phyloP scores from a whole-genome alignment of 352 stramenopile species.

The Phytophthora europaea region DNA sequence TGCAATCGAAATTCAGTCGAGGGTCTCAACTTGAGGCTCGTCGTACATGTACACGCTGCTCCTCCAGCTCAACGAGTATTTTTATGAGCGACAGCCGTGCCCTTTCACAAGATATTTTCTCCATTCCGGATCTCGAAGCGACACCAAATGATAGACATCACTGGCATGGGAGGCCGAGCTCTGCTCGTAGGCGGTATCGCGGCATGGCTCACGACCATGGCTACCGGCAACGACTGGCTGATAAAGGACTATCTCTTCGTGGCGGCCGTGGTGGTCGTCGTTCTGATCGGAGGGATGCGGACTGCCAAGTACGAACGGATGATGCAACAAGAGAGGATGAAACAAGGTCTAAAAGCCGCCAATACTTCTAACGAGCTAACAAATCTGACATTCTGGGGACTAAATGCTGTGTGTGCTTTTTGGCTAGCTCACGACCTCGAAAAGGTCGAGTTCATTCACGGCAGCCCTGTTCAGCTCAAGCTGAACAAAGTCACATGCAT shows the following conservation, averaged over 20 bases:
- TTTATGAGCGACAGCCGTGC: background rate
- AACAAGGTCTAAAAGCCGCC: slow-evolving; percentile 10
- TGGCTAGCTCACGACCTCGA: slow-evolving; percentile 48
- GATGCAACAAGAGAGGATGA: slow-evolving; percentile 36
- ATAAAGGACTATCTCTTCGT: slow-evolving; percentile 77
- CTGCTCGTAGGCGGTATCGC: slow-evolving; percentile 53
- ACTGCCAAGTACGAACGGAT: slow-evolving; percentile 67
- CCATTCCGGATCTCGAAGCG: slow-evolving; percentile 21
- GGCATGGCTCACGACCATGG: slow-evolving; percentile 65
- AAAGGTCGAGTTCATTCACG: slow-evolving; percentile 70
- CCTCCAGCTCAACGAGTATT: too few species aligned
- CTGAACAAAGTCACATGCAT: slow-evolving; percentile 74
- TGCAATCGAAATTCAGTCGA: background rate
- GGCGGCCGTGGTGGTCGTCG: slow-evolving; percentile 55
- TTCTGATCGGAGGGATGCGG: slow-evolving; percentile 64
- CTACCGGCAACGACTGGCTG: slow-evolving; percentile 50
- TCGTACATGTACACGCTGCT: too few species aligned
- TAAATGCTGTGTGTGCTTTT: background rate
- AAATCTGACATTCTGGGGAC: background rate
- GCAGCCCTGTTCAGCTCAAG: slow-evolving; percentile 53
- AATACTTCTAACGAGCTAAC: background rate
- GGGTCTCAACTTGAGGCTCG: background rate
- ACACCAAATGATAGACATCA: slow-evolving; percentile 23
- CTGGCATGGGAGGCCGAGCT: slow-evolving; percentile 45
- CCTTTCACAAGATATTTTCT: slow-evolving; percentile 19